phyloP scores from a whole-genome alignment of 1,139 yeast genomes.

The Kurtzmaniella quercitrusa region DNA sequence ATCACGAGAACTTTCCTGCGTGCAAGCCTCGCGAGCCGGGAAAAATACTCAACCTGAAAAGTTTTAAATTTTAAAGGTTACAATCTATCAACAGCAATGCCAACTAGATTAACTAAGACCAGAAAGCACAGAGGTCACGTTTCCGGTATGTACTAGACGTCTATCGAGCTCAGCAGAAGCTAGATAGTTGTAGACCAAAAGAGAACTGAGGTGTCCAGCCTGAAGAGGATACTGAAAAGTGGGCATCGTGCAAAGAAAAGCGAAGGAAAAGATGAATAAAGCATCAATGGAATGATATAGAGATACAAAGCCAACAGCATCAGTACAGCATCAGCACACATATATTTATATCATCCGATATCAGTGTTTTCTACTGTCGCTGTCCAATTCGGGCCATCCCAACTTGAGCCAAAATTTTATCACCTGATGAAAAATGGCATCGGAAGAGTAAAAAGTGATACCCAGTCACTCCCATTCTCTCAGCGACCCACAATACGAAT shows the following conservation, averaged over 20 bases:
- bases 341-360: too few relatives aligned
- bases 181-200: not conserved
- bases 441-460: too few relatives aligned
- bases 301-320: too few relatives aligned
- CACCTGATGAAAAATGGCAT: too few relatives aligned
- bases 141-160: conserved; percentile 68
- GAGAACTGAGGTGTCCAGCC: not conserved
- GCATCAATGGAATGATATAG: too few relatives aligned
- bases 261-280: too few relatives aligned
- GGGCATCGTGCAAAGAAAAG: too few relatives aligned
- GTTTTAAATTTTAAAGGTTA: conserved; percentile 1
- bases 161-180: not conserved
- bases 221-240: not conserved
- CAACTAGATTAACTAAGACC: conserved; percentile 99
- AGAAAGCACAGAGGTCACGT: conserved; percentile 99
- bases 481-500: too few relatives aligned
- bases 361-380: too few relatives aligned
- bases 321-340: too few relatives aligned
- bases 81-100: conserved; percentile 58
- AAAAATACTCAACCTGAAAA: conserved; percentile 2
- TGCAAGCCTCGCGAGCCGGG: not conserved
- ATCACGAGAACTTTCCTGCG: not conserved
- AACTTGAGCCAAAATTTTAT: not conserved
- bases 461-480: too few relatives aligned
- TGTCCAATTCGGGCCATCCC: too few relatives aligned